Evolutionary conservation across 148 eudicot genomes (phyloP).

Genomic region (Simmondsia chinensis): DNA sequence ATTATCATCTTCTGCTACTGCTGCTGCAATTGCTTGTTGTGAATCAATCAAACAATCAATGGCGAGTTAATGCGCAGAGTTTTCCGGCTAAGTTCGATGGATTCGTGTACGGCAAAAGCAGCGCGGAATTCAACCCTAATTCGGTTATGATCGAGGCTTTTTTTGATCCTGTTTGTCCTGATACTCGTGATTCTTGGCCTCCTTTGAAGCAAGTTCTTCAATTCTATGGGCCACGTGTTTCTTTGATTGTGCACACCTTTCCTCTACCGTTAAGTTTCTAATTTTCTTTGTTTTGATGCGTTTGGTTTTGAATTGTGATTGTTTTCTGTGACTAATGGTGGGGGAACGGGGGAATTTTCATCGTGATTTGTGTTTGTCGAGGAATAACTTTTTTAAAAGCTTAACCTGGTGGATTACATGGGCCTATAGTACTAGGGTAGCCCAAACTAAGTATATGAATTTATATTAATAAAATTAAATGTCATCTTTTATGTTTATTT

Average conservation of each 20-base stretch:
- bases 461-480: too few species aligned
- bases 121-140: constrained; percentile 18
- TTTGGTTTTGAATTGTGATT: background rate
- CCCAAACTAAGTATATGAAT: too few species aligned
- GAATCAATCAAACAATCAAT: background rate
- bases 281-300: background rate
- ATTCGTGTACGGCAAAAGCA: constrained; percentile 42
- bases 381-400: too few species aligned
- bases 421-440: too few species aligned
- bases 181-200: constrained; percentile 77
- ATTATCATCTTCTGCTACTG: too few species aligned
- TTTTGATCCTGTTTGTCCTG: constrained; percentile 92
- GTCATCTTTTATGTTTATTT: too few species aligned
- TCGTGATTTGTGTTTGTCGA: too few species aligned
- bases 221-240: constrained; percentile 36
- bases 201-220: constrained; percentile 59
- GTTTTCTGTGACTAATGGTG: background rate
- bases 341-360: too few species aligned
- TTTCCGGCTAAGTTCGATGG: constrained; percentile 58
- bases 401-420: too few species aligned
- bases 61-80: constrained; percentile 11
- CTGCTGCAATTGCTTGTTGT: too few species aligned
- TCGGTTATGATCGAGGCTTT: constrained; percentile 64
- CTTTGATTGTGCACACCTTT: constrained; percentile 64
- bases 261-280: constrained; percentile 58